These are phyloP conservation scores for Mycena galopus DNA, from an alignment of 768 basidiomycete genomes.

Conservation along the genomic window DNA sequence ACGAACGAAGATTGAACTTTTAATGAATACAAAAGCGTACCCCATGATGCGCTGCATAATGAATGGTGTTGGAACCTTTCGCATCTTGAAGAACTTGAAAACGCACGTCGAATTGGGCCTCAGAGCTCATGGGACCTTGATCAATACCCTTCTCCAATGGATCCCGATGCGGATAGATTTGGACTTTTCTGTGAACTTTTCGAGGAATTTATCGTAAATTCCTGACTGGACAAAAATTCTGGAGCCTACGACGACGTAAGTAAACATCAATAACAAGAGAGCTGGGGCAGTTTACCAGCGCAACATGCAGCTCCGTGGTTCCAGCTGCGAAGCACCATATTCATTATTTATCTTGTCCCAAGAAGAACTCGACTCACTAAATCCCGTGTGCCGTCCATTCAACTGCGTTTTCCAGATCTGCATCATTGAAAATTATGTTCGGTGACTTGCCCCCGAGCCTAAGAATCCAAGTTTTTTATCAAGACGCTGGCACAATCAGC, in stretches of 20 bases:
- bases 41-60: constrained; percentile 67
- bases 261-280: constrained; percentile 49
- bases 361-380: constrained; percentile 54
- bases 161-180: constrained; percentile 57
- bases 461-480: not conserved
- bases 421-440: constrained; percentile 72
- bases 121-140: constrained; percentile 63
- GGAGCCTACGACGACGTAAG: constrained; percentile 64
- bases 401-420: constrained; percentile 69
- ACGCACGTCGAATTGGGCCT: constrained; percentile 62
- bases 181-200: constrained; percentile 52
- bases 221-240: constrained; percentile 69
- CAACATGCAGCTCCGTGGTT: constrained; percentile 33
- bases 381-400: constrained; percentile 71
- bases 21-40: no score
- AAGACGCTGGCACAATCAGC: not conserved
- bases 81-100: not conserved
- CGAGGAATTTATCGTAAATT: constrained; percentile 71
- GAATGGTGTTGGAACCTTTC: not conserved
- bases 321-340: constrained; percentile 2
- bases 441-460: constrained; percentile 77
- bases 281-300: not conserved
- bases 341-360: not conserved
- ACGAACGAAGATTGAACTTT: no score
- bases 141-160: constrained; percentile 56